phyloP scores from a whole-genome alignment of 371 early-diverging fungal species.

The Coemansia sp. region DNA sequence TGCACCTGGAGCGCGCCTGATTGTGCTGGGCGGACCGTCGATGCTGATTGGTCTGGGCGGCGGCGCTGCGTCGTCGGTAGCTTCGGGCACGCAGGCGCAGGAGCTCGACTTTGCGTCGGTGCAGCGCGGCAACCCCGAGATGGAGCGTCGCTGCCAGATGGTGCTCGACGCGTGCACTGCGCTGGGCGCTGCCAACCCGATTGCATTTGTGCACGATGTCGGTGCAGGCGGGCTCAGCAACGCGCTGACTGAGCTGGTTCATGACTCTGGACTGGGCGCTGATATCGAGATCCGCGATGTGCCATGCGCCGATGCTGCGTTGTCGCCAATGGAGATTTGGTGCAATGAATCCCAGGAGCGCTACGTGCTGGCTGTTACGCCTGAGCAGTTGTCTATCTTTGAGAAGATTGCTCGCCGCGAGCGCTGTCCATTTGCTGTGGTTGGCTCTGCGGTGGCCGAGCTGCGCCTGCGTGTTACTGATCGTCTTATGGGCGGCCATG shows the following conservation, averaged over 20 bases:
- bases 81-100: constrained; percentile 82
- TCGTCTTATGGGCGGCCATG: constrained; percentile 58
- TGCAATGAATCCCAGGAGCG: constrained; percentile 98
- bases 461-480: constrained; percentile 81
- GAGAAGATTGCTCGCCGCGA: constrained; percentile 82
- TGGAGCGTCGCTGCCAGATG: constrained; percentile 94
- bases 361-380: constrained; percentile 86
- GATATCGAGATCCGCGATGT: constrained; percentile 84
- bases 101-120: constrained; percentile 96
- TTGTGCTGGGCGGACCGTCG: constrained; percentile 93
- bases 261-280: constrained; percentile 91
- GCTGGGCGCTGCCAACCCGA: constrained; percentile 75
- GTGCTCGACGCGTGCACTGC: constrained; percentile 92
- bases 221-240: constrained; percentile 98
- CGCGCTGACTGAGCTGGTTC: constrained; percentile 95
- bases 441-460: constrained; percentile 87
- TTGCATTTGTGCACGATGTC: constrained; percentile 94
- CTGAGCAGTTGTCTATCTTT: constrained; percentile 65
- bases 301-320: constrained; percentile 81
- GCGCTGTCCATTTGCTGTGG: constrained; percentile 88
- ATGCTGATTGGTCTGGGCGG: constrained; percentile 98
- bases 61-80: constrained; percentile 95
- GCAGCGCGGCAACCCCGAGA: constrained; percentile 97
- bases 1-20: constrained; percentile 74
- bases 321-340: constrained; percentile 99